A percentile compares a stretch with the other conserved stretches of the same genome.
phyloP scores from a whole-genome alignment of 164 flowering plant genomes.

The Euptelea pleiosperma region DNA sequence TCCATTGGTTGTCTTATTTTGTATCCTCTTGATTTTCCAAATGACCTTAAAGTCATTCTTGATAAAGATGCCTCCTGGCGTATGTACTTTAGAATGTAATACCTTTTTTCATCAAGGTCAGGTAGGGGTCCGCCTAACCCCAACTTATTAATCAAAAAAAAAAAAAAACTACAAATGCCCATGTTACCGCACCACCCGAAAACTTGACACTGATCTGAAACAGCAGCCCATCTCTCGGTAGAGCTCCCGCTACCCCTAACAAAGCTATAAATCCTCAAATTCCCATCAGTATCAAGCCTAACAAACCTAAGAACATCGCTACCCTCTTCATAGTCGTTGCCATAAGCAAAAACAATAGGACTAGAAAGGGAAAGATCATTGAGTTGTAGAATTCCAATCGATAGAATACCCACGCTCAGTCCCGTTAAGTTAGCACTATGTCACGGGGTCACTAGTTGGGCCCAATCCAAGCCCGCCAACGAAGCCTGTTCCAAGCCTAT shows the following conservation, averaged over 20 bases:
- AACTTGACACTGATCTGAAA: constrained; percentile 68
- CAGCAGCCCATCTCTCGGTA: constrained; percentile 65
- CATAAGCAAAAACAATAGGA: constrained; percentile 43
- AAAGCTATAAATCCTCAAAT: constrained; percentile 72
- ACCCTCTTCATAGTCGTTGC: constrained; percentile 72
- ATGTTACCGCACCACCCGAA: constrained; percentile 78
- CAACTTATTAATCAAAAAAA: too few species aligned
- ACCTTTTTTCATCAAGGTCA: too few species aligned
- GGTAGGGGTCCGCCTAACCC: too few species aligned
- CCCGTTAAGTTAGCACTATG: constrained; percentile 35
- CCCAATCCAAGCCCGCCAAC: too few species aligned
- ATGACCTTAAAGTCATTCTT: too few species aligned
- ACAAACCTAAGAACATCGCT: constrained; percentile 50
- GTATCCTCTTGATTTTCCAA: too few species aligned
- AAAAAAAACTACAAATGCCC: constrained; percentile 83
- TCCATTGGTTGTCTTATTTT: too few species aligned
- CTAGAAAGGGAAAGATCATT: constrained; percentile 32
- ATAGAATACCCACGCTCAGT: constrained; percentile 42
- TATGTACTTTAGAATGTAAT: too few species aligned
- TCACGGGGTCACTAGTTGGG: too few species aligned
- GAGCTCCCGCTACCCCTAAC: constrained; percentile 27
- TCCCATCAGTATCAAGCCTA: constrained; percentile 76
- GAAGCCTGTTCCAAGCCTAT: too few species aligned
- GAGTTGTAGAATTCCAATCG: constrained; percentile 51
- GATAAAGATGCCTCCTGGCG: too few species aligned